Evolutionary conservation across 164 flowering plant species (phyloP), one percentile per base, ranked within the genome.

Genomic region (Annona squamosa): DNA sequence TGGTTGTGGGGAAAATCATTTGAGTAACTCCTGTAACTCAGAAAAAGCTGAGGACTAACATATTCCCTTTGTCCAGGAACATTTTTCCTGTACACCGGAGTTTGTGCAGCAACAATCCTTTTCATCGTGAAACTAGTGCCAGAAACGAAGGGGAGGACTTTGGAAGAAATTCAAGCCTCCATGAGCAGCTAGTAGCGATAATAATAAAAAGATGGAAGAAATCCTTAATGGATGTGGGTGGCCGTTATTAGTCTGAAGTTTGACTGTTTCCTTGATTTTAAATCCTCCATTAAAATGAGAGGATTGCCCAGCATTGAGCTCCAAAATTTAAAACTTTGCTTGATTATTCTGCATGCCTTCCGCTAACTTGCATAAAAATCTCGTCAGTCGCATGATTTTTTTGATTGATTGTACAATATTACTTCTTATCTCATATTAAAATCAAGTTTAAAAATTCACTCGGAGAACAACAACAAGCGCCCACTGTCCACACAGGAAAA

Each of bases 121-220:
- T 82, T 82, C 44, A 77, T 79, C 48, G 78, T 75, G 4, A 86
- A 79, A 79, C 48, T 81, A 26, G 82, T 83, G 59, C 84, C 88
- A 41, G 78, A 71, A 63, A 85, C 90, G 4, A 76, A 83, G 71
- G 79, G 80, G 44, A 69, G 73, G 74, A 75, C 81, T 44, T 72
- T 78, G 68, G 81, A 82, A 82, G 82, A 82, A 76, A 77, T 82
- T 57, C 82, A 81, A 47, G 73, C 82, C 3, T 73, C 78, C 57
- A 79, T 79, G 65, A 75, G 73, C 63, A 18, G 67, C 56, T 75
- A 72, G 52, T 52, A 2, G 57, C 13, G 57, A 13, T 52, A 5
- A 52, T 52, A 6, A 52, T 52, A 52, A 52, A 52, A 52, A 2
- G 7, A 3, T 52, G 12, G 7, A 4, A 52, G 13, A 52, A 52